Conservation (phyloP, 2,329 filamentous ascomycete species). For the Calonectria henricotiae region DNA sequence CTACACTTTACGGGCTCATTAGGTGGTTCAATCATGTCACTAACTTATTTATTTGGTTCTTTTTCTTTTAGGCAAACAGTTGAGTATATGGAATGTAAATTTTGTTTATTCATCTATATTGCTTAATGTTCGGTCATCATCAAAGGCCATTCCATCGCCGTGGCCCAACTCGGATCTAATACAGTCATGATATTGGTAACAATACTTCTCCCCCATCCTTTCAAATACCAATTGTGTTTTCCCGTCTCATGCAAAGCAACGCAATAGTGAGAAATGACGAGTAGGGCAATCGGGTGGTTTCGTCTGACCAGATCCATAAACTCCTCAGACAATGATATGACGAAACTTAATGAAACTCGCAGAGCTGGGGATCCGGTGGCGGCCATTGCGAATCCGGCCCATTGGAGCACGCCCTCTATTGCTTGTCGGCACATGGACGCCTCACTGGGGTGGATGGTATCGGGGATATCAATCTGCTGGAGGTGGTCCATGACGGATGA, state of each 20-base stretch:
- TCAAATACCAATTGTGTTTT: slow-evolving; percentile 39
- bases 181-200: slow-evolving; percentile 31
- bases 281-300: slow-evolving; percentile 38
- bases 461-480: slow-evolving; percentile 32
- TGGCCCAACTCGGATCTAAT: slow-evolving; percentile 32
- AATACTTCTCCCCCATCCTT: slow-evolving; percentile 38
- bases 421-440: slow-evolving; percentile 29
- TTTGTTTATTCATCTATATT: not conserved
- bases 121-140: slow-evolving; percentile 24
- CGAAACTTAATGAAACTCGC: slow-evolving; percentile 41
- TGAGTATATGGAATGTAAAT: no score
- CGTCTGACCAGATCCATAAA: slow-evolving; percentile 43
- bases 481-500: slow-evolving; percentile 34
- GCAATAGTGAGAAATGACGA: slow-evolving; percentile 42
- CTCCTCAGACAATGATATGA: slow-evolving; percentile 35
- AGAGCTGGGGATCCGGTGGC: slow-evolving; percentile 25
- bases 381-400: slow-evolving; percentile 13
- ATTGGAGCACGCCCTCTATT: slow-evolving; percentile 23
- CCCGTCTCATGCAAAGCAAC: slow-evolving; percentile 39
- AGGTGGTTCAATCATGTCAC: not conserved
- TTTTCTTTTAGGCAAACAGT: not conserved
- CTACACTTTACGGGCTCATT: not conserved
- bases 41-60: not conserved
- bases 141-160: slow-evolving; percentile 41
- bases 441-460: not conserved